Evolutionary conservation across 2,329 filamentous ascomycete species (phyloP).

Genomic region (Epichloe sibirici): DNA sequence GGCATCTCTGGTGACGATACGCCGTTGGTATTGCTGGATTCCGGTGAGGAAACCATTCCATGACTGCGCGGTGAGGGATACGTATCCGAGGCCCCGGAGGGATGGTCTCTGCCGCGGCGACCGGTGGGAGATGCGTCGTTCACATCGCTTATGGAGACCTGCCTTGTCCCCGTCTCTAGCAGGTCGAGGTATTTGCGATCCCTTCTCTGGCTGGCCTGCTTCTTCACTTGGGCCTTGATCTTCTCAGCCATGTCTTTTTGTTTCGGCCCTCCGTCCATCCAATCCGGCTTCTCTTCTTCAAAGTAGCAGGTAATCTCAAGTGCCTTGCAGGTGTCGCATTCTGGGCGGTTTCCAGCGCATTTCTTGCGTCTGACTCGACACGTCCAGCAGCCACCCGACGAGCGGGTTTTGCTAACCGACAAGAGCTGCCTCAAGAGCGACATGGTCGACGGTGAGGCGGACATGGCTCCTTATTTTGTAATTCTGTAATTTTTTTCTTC

Average conservation of each 20-base stretch:
- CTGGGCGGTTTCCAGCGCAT: constrained; percentile 41
- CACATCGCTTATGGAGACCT: constrained; percentile 12
- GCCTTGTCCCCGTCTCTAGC: constrained; percentile 23
- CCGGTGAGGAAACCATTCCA: constrained; percentile 15
- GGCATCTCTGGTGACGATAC: constrained; percentile 20
- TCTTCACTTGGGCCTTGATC: constrained; percentile 46
- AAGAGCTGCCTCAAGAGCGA: constrained; percentile 12
- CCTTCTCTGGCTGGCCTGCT: constrained; percentile 35
- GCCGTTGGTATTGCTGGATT: constrained; percentile 18
- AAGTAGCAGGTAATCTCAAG: constrained; percentile 47
- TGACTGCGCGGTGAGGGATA: constrained; percentile 14
- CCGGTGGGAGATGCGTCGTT: constrained; percentile 6
- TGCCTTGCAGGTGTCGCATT: constrained; percentile 36
- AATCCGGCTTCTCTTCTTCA: constrained; percentile 38
- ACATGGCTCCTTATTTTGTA: not conserved
- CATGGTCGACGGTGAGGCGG: constrained; percentile 8
- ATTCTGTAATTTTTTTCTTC: not conserved
- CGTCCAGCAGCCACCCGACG: constrained; percentile 44
- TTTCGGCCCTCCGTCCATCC: constrained; percentile 41
- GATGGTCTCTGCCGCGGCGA: constrained; percentile 2
- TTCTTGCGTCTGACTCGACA: constrained; percentile 50
- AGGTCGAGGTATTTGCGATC: constrained; percentile 36
- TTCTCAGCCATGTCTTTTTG: constrained; percentile 39
- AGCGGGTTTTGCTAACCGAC: constrained; percentile 20
- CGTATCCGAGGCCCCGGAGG: constrained; percentile 17